Evolutionary conservation across 2,329 filamentous ascomycete species (phyloP), one percentile per base, ranked within the genome.

Genomic region (Gnomoniopsis sp.): DNA sequence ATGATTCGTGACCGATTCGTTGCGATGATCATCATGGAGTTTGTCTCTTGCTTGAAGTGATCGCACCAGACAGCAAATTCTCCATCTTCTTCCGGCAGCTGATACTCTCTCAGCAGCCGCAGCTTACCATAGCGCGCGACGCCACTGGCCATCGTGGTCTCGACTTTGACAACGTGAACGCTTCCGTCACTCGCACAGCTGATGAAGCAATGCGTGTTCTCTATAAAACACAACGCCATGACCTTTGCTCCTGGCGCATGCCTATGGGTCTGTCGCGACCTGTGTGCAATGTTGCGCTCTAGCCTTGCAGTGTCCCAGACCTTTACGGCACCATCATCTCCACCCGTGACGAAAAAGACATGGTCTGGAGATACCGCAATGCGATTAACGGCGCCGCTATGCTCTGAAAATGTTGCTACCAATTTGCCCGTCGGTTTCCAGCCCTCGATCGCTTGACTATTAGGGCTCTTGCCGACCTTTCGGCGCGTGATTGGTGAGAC

Each of bases 251-350:
- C 88, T 1, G 83, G 74, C 0, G 82, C 83, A 66, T 97, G 90
- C 58, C 82, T 87, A 74, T 97, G 89, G 0, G 90, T 96, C 69
- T 96, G 90, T 22, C 93, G 84, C 30, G 95, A 92, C 47, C 92
- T 86, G 67, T 96, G 89, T 0, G 90, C 89, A 52, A 98, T 86
- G 69, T 97, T 98, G 48, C 92, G 88, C 74, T 99, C 95, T 7
- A 99, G 80, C 23, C 95, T 84, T 26, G 87, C 87, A 26, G 91
- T 89, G 74, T 99, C 95, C 95, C 95, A 99, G 6, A 99, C 83
- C 48, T 91, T 96, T 58, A 97, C 90, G 7, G 84, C 86, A 2
- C 95, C 91, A 72, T 99, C 95, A 67, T 96, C 91, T 11, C 93
- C 93, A 7, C 88, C 93, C 1, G 95, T 98, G 58, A 97, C 82